These are phyloP conservation scores for Mallotus repandus DNA, from an alignment of 441 rosid genomes.

Conservation along the genomic window DNA sequence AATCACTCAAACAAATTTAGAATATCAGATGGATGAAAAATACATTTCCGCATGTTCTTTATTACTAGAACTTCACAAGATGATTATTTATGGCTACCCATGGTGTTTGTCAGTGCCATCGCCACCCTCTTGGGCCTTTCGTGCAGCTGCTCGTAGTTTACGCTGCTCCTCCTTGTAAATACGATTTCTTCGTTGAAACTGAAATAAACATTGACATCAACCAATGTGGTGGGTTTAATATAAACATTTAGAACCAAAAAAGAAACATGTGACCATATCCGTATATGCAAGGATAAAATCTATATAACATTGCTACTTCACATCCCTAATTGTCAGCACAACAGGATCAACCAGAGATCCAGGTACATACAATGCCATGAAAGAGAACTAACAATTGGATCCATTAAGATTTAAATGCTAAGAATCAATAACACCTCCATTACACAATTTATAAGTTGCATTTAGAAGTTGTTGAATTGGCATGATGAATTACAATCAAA, in stretches of 20 bases:
- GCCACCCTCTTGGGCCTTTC: slow-evolving; percentile 49
- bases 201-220: slow-evolving; percentile 22
- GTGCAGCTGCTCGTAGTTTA: slow-evolving; percentile 74
- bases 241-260: background rate
- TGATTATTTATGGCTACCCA: slow-evolving; percentile 24
- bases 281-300: background rate
- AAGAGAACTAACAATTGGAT: background rate
- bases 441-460: background rate
- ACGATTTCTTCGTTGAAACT: slow-evolving; percentile 92
- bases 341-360: background rate
- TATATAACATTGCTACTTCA: background rate
- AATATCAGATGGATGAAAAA: slow-evolving; percentile 22
- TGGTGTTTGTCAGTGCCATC: slow-evolving; percentile 46
- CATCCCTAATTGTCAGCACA: background rate
- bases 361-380: background rate
- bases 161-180: slow-evolving; percentile 98
- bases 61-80: slow-evolving; percentile 31
- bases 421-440: background rate
- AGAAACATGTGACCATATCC: background rate
- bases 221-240: background rate
- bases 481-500: background rate
- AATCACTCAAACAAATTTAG: slow-evolving; percentile 20
- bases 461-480: background rate
- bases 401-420: background rate
- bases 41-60: slow-evolving; percentile 26